Evolutionary conservation across 2,329 filamentous ascomycete species (phyloP), one percentile per base, ranked within the genome.

Genomic region (Apiospora saccharicola): DNA sequence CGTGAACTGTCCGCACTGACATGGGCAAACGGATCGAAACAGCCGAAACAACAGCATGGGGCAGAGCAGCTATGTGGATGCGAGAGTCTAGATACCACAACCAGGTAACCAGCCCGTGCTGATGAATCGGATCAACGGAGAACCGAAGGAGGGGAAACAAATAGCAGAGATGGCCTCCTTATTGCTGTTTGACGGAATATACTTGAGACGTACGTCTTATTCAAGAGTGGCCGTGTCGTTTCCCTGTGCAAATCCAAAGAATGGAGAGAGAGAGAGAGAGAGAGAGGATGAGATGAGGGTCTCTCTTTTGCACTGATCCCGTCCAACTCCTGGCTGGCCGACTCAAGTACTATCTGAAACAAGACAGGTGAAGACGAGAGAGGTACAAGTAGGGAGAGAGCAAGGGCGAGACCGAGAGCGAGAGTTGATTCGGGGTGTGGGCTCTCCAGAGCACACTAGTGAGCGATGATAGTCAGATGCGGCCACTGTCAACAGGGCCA

Each of bases 1-100:
- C 80, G 79, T 81, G 82, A 81, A 79, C 81, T 76, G 77, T 77
- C 81, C 77, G 81, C 79, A 81, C 79, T 80, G 80, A 81, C 79
- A 76, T 75, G 78, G 77, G 76, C 76, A 77, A 75, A 77, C 76
- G 76, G 78, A 80, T 82, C 81, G 80, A 83, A 82, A 83, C 81
- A 77, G 77, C 79, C 81, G 80, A 83, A 83, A 83, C 82, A 79
- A 79, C 77, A 76, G 74, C 72, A 78, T 77, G 78, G 77, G 78
- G 77, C 76, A 76, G 74, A 73, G 73, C 72, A 77, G 74, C 24
- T 44, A 24, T 34, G 46, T 51, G 49, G 68, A 51, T 41, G 46
- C 74, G 71, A 74, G 73, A 73, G 72, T 74, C 72, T 70, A 75
- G 72, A 73, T 72, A 76, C 70, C 72, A 73, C 71, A 71, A 71